A percentile compares a stretch with the other conserved stretches of the same genome.
phyloP scores from a whole-genome alignment of 2,329 filamentous ascomycete species.

The Colletotrichum sp. region DNA sequence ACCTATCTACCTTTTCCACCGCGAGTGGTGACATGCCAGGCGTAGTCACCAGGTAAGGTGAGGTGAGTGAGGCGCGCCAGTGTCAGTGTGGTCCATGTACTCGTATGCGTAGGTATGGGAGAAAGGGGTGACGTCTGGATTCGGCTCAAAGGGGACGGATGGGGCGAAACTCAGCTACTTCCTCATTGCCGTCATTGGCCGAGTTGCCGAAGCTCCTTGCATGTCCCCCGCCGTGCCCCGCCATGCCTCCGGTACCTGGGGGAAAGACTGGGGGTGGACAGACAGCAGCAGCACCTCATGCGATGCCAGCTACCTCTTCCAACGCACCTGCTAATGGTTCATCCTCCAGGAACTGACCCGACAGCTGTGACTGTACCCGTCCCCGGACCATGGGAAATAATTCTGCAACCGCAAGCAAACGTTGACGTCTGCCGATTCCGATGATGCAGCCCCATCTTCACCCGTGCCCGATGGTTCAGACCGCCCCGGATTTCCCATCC shows the following conservation, averaged over 20 bases:
- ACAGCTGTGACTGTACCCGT: not conserved
- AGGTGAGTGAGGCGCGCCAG: not conserved
- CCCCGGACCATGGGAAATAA: slow-evolving; percentile 9
- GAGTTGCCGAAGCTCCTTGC: slow-evolving; percentile 44
- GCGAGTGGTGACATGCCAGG: not conserved
- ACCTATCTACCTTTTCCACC: not conserved
- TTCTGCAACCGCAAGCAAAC: not conserved
- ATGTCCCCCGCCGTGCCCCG: slow-evolving; percentile 20
- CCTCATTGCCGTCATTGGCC: slow-evolving; percentile 47
- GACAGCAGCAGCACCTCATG: not conserved
- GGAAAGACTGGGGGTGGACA: not conserved
- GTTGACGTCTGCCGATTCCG: slow-evolving; percentile 11
- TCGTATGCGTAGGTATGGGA: not conserved
- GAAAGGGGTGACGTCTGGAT: slow-evolving; percentile 21
- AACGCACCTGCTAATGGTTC: not conserved
- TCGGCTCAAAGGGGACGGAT: slow-evolving; percentile 42
- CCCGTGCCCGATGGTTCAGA: not conserved
- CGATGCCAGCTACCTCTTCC: not conserved
- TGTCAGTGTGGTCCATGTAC: not conserved
- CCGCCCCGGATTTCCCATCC: not conserved
- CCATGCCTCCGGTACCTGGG: not conserved
- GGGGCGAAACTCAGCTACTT: slow-evolving; percentile 17
- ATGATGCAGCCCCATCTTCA: slow-evolving; percentile 4
- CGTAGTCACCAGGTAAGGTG: not conserved
- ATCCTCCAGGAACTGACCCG: not conserved